phyloP scores from a whole-genome alignment of 148 eudicot species.

The Silene conica region DNA sequence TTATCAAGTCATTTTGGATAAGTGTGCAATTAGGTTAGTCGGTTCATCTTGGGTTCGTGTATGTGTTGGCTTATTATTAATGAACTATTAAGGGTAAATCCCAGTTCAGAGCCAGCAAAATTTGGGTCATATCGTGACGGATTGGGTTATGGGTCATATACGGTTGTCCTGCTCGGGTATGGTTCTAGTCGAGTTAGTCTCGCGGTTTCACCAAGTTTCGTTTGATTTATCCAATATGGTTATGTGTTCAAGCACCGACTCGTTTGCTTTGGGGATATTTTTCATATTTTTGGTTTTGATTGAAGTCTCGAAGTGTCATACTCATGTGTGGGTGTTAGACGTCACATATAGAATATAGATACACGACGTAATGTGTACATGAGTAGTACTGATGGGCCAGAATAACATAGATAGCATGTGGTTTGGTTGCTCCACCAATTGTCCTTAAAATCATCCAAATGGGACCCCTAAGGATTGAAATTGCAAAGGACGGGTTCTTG shows the following conservation, averaged over 20 bases:
- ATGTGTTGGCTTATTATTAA: too few relatives aligned
- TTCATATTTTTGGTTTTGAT: not conserved
- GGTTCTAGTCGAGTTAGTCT: too few relatives aligned
- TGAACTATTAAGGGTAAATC: too few relatives aligned
- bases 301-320: not conserved
- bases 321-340: not conserved
- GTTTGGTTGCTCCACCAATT: slow-evolving; percentile 11
- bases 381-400: not conserved
- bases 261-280: not conserved
- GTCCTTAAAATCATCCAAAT: slow-evolving; percentile 11
- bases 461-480: slow-evolving; percentile 3
- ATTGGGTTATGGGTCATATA: too few relatives aligned
- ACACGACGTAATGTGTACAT: not conserved
- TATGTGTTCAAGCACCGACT: not conserved
- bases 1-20: too few relatives aligned
- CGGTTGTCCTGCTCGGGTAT: too few relatives aligned
- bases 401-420: not conserved
- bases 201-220: too few relatives aligned
- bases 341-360: not conserved
- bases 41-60: too few relatives aligned
- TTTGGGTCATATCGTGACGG: too few relatives aligned
- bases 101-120: too few relatives aligned
- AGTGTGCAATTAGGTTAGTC: too few relatives aligned
- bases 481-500: not conserved
- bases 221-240: too few relatives aligned